A percentile compares a stretch with the other conserved stretches of the same genome.
These are phyloP conservation scores for Hordeum marinum DNA, from an alignment of 176 grass and related monocot genomes.

Conservation along the genomic window DNA sequence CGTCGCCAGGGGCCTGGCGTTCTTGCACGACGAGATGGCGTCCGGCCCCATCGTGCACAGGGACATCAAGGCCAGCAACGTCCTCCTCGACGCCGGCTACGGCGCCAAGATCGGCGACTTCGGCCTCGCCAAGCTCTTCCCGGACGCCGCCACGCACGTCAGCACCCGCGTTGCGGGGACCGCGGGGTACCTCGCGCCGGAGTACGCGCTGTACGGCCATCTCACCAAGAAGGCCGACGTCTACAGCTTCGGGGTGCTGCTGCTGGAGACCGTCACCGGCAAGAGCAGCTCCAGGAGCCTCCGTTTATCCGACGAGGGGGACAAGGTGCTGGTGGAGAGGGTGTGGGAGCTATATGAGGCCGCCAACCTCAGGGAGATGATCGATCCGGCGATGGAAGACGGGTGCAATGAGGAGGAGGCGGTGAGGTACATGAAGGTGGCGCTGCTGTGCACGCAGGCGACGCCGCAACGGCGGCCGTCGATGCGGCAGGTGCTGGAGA, in stretches of 20 bases:
- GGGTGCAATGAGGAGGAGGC: conserved; percentile 21
- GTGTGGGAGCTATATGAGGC: conserved; percentile 37
- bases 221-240: conserved; percentile 17
- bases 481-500: conserved; percentile 34
- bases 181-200: conserved; percentile 29
- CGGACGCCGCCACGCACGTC: neutral
- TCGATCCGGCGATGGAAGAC: conserved; percentile 17
- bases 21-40: conserved; percentile 1
- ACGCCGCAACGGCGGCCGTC: conserved; percentile 23
- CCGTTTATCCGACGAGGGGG: neutral
- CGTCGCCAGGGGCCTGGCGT: neutral
- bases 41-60: conserved; percentile 17
- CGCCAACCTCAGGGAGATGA: conserved; percentile 25
- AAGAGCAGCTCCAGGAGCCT: conserved; percentile 23
- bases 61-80: conserved; percentile 59
- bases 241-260: conserved; percentile 28
- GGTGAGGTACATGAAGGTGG: conserved; percentile 31
- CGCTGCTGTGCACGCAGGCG: conserved; percentile 40
- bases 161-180: conserved; percentile 21
- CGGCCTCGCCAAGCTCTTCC: conserved; percentile 29
- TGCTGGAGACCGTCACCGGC: conserved; percentile 7
- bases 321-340: neutral
- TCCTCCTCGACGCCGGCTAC: conserved; percentile 40
- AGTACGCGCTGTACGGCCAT: conserved; percentile 14
- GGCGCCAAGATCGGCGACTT: conserved; percentile 31